Evolutionary conservation across 192 early-diverging fungal species (phyloP).

Genomic region (Tieghemiomyces parasiticus): DNA sequence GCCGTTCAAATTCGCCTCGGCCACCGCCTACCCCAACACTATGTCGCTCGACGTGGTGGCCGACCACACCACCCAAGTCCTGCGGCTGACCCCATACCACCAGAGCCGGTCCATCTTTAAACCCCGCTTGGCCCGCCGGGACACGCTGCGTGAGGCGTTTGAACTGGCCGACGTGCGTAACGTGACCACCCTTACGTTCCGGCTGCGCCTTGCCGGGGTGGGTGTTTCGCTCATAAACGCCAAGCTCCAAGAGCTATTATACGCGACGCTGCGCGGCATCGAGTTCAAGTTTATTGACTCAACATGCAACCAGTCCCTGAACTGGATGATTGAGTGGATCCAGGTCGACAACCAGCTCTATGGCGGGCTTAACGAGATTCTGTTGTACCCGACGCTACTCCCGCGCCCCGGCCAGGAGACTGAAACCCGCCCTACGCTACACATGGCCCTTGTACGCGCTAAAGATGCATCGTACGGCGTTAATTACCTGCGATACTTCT

Average conservation of each 20-base stretch:
- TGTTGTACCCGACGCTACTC: conserved; percentile 84
- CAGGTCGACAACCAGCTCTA: conserved; percentile 96
- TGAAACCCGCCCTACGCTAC: conserved; percentile 38
- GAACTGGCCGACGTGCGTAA: conserved; percentile 34
- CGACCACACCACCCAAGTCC: conserved; percentile 44
- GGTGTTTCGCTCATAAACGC: conserved; percentile 82
- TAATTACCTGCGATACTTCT: conserved; percentile 89
- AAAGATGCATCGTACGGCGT: conserved; percentile 94
- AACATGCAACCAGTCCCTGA: conserved; percentile 60
- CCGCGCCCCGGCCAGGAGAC: conserved; percentile 48
- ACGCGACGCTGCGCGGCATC: conserved; percentile 61
- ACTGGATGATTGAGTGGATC: conserved; percentile 74
- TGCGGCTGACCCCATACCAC: conserved; percentile 49
- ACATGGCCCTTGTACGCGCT: conserved; percentile 61
- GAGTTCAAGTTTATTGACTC: conserved; percentile 69
- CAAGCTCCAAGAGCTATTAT: conserved; percentile 71
- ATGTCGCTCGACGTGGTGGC: conserved; percentile 65
- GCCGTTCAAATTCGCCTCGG: conserved; percentile 61
- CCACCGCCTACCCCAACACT: conserved; percentile 17
- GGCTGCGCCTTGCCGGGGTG: conserved; percentile 69
- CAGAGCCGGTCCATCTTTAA: conserved; percentile 44
- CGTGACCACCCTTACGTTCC: conserved; percentile 39
- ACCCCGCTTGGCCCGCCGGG: conserved; percentile 14
- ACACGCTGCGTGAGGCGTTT: conserved; percentile 22
- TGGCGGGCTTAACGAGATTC: conserved; percentile 72